Conservation (phyloP, 495 filamentous ascomycete species). For the Penicillium mononematosum region DNA sequence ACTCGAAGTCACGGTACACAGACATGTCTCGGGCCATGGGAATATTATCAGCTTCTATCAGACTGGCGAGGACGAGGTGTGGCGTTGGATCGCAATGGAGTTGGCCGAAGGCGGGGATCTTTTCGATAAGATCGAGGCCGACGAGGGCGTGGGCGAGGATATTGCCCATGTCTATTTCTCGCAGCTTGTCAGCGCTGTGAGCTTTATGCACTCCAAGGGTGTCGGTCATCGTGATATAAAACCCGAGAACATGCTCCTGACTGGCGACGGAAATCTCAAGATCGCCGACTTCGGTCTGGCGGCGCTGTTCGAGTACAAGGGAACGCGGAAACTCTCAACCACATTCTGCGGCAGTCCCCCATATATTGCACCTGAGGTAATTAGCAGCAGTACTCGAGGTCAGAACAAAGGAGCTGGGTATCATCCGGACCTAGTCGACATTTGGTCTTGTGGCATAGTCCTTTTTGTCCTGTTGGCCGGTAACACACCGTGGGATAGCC, state of each 20-base stretch:
- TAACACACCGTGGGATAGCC: constrained; percentile 98
- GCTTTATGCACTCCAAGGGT: constrained; percentile 92
- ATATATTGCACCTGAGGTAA: constrained; percentile 96
- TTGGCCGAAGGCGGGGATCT: constrained; percentile 92
- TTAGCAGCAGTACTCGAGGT: constrained; percentile 48
- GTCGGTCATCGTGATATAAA: constrained; percentile 89
- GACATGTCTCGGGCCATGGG: constrained; percentile 78
- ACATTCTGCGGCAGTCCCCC: constrained; percentile 96
- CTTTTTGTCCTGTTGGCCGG: constrained; percentile 92
- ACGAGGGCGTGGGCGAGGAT: constrained; percentile 87
- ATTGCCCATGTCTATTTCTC: constrained; percentile 95
- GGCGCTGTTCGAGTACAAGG: constrained; percentile 87
- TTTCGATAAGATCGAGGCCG: constrained; percentile 99
- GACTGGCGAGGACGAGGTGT: constrained; percentile 80
- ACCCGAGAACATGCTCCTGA: constrained; percentile 85
- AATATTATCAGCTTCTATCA: constrained; percentile 93
- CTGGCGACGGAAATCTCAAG: constrained; percentile 82
- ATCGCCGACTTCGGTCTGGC: constrained; percentile 96
- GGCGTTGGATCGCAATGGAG: constrained; percentile 99
- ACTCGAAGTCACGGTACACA: constrained; percentile 86
- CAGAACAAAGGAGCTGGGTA: constrained; percentile 65
- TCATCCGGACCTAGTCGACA: constrained; percentile 78
- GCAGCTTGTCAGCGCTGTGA: constrained; percentile 84
- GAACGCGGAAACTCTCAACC: constrained; percentile 69
- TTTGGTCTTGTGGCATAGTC: constrained; percentile 97